phyloP scores from a whole-genome alignment of 2,329 filamentous ascomycete species.

The Botrytis galanthina region DNA sequence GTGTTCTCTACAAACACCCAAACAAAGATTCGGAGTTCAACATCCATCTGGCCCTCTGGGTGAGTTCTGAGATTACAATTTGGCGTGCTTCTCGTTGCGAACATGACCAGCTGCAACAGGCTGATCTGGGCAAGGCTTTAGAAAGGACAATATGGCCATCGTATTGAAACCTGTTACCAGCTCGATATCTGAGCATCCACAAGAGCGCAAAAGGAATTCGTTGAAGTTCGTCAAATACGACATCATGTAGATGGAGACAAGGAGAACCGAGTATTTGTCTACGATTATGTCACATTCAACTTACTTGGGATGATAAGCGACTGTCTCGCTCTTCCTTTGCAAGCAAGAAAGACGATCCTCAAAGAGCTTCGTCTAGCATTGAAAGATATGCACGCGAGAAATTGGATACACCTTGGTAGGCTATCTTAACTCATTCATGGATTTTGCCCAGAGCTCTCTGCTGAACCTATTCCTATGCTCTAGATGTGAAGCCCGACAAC shows the following conservation, averaged over 20 bases:
- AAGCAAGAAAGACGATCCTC: constrained; percentile 11
- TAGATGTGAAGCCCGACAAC: constrained; percentile 22
- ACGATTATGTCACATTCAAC: constrained; percentile 3
- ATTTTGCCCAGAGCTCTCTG: constrained; percentile 8
- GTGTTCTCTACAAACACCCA: not conserved
- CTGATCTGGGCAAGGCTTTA: not conserved
- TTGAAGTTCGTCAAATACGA: not conserved
- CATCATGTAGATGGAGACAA: constrained; percentile 9
- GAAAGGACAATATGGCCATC: not conserved
- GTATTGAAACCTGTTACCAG: constrained; percentile 2
- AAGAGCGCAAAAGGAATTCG: constrained; percentile 3
- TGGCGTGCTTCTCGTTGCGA: not conserved
- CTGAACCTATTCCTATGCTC: not conserved
- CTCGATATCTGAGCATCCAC: constrained; percentile 6
- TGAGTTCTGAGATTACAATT: not conserved
- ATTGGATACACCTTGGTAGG: constrained; percentile 26
- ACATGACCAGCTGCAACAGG: not conserved
- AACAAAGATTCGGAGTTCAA: not conserved
- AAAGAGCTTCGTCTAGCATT: constrained; percentile 17
- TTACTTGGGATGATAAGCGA: constrained; percentile 5
- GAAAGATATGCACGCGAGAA: constrained; percentile 22
- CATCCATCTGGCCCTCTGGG: not conserved
- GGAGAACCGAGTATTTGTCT: not conserved
- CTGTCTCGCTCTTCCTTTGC: constrained; percentile 5
- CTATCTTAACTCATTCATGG: not conserved